phyloP scores from a whole-genome alignment of 2,329 filamentous ascomycete species.

The Pseudopithomyces maydicus region DNA sequence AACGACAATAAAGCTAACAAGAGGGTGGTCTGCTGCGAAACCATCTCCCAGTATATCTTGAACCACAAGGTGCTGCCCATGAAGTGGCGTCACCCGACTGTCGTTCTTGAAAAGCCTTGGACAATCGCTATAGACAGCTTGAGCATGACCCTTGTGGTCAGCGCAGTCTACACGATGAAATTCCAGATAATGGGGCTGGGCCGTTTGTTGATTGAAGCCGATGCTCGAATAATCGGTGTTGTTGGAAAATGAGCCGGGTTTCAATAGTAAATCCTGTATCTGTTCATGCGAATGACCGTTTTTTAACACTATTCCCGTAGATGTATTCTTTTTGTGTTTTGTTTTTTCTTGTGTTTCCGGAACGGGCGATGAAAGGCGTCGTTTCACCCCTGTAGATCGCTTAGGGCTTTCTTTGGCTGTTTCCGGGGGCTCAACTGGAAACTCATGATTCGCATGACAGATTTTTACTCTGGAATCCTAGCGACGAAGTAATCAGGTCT shows the following conservation, averaged over 20 bases:
- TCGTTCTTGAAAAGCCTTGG: neutral
- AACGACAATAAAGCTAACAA: neutral
- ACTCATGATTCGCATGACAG: no score
- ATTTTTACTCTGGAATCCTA: neutral
- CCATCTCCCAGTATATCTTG: neutral
- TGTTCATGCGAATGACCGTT: no score
- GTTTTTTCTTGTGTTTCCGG: no score
- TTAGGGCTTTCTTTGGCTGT: no score
- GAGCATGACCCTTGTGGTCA: neutral
- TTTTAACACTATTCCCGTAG: no score
- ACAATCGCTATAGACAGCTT: neutral
- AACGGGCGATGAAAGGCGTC: no score
- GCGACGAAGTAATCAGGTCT: neutral
- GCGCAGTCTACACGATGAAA: neutral
- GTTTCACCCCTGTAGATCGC: no score
- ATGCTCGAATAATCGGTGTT: neutral
- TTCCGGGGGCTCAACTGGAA: no score
- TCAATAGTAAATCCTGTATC: no score
- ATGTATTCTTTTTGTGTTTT: no score
- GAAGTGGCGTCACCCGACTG: neutral
- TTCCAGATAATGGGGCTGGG: neutral
- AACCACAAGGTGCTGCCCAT: neutral
- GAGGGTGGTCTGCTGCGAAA: neutral
- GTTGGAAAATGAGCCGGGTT: no score
- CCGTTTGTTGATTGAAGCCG: neutral